phyloP scores from a whole-genome alignment of 2,329 filamentous ascomycete species.

The Metarhizium guizhouense region DNA sequence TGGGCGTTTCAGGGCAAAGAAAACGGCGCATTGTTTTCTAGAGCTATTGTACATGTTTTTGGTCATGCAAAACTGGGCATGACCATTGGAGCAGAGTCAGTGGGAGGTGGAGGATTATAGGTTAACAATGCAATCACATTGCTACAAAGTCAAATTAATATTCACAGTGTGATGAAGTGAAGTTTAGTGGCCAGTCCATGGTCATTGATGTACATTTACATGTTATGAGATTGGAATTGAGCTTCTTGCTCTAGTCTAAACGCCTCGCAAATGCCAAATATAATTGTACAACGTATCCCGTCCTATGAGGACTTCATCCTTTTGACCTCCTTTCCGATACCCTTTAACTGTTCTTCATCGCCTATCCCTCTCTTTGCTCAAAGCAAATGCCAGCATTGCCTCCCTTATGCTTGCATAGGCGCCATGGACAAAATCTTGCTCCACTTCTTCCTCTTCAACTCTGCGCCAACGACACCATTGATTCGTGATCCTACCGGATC shows the following conservation, averaged over 20 bases:
- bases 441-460: conserved; percentile 90
- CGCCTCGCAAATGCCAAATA: conserved; percentile 26
- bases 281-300: conserved; percentile 24
- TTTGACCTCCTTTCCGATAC: too few relatives aligned
- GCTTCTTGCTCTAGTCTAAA: conserved; percentile 18
- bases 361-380: neutral
- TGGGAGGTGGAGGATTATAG: neutral
- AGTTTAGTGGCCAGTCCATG: neutral
- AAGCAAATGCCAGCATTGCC: too few relatives aligned
- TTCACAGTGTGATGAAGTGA: neutral
- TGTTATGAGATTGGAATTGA: conserved; percentile 5
- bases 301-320: conserved; percentile 11
- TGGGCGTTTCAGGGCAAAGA: neutral
- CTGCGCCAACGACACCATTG: conserved; percentile 83
- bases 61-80: neutral
- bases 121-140: neutral
- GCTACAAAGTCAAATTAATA: neutral
- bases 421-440: conserved; percentile 97
- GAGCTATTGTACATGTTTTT: neutral
- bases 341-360: too few relatives aligned
- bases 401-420: conserved; percentile 51
- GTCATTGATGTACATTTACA: neutral
- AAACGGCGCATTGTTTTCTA: neutral
- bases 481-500: conserved; percentile 90
- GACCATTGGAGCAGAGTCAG: neutral